phyloP scores from a whole-genome alignment of 768 basidiomycete species.

The Pleurotus giganteus region DNA sequence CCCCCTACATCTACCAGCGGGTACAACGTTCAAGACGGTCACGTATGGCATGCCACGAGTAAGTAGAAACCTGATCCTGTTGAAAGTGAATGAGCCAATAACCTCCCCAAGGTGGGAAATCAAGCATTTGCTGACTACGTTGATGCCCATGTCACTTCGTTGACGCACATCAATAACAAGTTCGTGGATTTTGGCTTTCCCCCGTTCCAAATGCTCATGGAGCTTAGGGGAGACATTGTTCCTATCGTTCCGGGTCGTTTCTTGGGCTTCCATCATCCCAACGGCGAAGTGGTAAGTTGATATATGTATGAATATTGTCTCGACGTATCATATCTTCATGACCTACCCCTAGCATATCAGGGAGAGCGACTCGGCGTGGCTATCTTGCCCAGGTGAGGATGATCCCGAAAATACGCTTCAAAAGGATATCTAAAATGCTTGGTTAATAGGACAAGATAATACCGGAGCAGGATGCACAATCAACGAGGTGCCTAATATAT shows the following conservation, averaged over 20 bases:
- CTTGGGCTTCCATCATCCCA: constrained; percentile 43
- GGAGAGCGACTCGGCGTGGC: constrained; percentile 44
- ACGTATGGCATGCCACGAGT: constrained; percentile 45
- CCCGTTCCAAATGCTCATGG: background rate
- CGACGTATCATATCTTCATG: background rate
- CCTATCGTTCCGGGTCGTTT: constrained; percentile 40
- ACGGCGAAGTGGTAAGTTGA: constrained; percentile 35
- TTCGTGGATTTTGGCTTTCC: constrained; percentile 12
- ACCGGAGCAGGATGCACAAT: constrained; percentile 39
- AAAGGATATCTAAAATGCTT: background rate
- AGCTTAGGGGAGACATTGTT: constrained; percentile 34
- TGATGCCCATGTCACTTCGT: constrained; percentile 37
- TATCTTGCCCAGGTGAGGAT: constrained; percentile 47
- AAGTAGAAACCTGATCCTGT: no score
- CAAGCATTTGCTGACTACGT: constrained; percentile 62
- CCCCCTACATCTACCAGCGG: constrained; percentile 43
- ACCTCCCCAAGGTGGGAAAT: constrained; percentile 52
- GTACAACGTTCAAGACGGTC: constrained; percentile 30
- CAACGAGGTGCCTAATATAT: constrained; percentile 43
- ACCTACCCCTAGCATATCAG: constrained; percentile 36
- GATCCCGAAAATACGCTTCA: background rate
- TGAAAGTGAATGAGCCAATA: no score
- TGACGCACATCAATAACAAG: constrained; percentile 65
- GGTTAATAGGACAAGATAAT: constrained; percentile 55
- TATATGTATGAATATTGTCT: background rate